These are phyloP conservation scores for Venturia effusa DNA, from an alignment of 2,329 filamentous ascomycete species.

Conservation along the genomic window DNA sequence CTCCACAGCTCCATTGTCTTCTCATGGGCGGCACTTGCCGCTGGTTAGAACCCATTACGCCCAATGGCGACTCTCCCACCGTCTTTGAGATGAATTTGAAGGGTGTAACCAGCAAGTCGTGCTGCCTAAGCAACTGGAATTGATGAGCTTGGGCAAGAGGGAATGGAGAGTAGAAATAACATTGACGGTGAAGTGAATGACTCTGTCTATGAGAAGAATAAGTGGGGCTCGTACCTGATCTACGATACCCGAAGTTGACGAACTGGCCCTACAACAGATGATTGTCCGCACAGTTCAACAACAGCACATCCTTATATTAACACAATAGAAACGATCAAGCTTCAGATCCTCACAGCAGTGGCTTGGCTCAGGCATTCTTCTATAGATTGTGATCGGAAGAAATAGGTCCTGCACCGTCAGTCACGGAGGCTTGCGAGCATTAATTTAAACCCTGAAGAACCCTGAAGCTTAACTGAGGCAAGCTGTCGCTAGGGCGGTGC, in stretches of 20 bases:
- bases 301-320: neutral
- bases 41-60: neutral
- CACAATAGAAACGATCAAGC: neutral
- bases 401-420: neutral
- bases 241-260: neutral
- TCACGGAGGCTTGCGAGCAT: neutral
- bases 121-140: neutral
- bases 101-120: no score
- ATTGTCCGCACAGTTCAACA: neutral
- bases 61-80: neutral
- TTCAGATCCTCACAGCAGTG: neutral
- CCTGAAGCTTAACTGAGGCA: neutral
- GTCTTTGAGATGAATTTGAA: no score
- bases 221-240: neutral
- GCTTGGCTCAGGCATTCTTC: neutral
- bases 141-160: neutral
- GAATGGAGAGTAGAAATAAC: neutral
- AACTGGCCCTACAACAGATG: neutral
- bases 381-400: neutral
- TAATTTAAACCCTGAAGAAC: neutral
- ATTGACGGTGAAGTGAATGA: neutral
- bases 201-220: neutral
- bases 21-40: neutral
- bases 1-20: conserved; percentile 1
- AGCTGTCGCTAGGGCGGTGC: neutral